Conservation (phyloP, 176 grass and related monocot genomes). For the Aegilops longissima region DNA sequence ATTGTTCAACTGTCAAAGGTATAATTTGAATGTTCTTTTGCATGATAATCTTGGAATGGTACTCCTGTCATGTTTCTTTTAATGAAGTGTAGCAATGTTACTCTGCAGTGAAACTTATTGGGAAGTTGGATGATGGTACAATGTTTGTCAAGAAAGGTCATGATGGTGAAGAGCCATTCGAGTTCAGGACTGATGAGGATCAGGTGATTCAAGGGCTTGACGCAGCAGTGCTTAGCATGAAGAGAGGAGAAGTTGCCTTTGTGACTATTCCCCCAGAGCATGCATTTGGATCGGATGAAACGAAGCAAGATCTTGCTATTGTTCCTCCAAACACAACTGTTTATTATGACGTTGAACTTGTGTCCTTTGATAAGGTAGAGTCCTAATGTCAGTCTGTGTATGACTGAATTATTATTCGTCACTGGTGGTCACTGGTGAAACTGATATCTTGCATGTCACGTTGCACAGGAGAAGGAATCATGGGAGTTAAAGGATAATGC, state of each 20-base stretch:
- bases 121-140: constrained; percentile 76
- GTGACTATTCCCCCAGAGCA: constrained; percentile 64
- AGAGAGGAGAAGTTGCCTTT: constrained; percentile 69
- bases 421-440: neutral
- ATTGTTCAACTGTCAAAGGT: constrained; percentile 66
- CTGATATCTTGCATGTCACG: neutral
- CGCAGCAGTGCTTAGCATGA: constrained; percentile 71
- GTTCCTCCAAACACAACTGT: constrained; percentile 63
- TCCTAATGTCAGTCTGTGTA: neutral
- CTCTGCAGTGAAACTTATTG: constrained; percentile 68
- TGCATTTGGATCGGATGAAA: constrained; percentile 63
- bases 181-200: constrained; percentile 86
- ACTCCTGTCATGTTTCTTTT: neutral
- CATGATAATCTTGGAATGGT: neutral
- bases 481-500: constrained; percentile 67
- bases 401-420: neutral
- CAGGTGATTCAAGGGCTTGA: constrained; percentile 88
- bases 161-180: constrained; percentile 62
- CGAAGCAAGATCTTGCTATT: constrained; percentile 52
- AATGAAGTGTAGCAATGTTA: neutral
- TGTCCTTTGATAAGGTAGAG: constrained; percentile 79
- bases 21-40: constrained; percentile 1
- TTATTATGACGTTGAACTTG: constrained; percentile 68
- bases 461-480: constrained; percentile 66
- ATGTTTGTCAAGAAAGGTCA: constrained; percentile 79